Conservation (phyloP, 306 rosid genomes). For the Comarum palustre region DNA sequence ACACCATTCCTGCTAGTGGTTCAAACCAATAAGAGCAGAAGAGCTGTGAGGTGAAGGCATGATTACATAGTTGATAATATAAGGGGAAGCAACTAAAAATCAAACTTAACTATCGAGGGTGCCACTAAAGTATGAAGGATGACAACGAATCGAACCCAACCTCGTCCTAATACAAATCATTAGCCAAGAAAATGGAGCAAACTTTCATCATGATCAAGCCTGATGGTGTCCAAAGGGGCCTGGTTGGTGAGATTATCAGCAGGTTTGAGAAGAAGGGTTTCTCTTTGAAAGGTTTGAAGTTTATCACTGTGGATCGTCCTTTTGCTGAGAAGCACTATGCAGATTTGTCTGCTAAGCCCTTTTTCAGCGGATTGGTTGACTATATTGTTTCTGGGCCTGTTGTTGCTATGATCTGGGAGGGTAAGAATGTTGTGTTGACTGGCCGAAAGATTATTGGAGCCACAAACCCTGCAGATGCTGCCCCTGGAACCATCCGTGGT, state of each 20-base stretch:
- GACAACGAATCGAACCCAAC: too few relatives aligned
- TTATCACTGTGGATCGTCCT: slow-evolving; percentile 63
- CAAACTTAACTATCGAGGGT: not conserved
- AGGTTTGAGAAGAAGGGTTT: slow-evolving; percentile 97
- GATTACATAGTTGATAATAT: not conserved
- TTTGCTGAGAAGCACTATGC: slow-evolving; percentile 89
- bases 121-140: too few relatives aligned
- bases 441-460: slow-evolving; percentile 93
- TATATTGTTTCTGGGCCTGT: slow-evolving; percentile 87
- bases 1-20: too few relatives aligned
- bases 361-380: slow-evolving; percentile 76
- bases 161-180: not conserved
- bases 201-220: slow-evolving; percentile 91
- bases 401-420: slow-evolving; percentile 99
- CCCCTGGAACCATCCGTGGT: slow-evolving; percentile 93
- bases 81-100: not conserved
- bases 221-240: slow-evolving; percentile 89
- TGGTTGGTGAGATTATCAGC: slow-evolving; percentile 79
- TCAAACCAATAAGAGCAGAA: too few relatives aligned
- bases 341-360: slow-evolving; percentile 89
- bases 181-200: slow-evolving; percentile 50
- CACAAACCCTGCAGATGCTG: slow-evolving; percentile 85
- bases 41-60: too few relatives aligned
- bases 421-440: slow-evolving; percentile 68
- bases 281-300: slow-evolving; percentile 79